Conservation (phyloP, 2,329 filamentous ascomycete genomes). For the Pseudopithomyces maydicus region DNA sequence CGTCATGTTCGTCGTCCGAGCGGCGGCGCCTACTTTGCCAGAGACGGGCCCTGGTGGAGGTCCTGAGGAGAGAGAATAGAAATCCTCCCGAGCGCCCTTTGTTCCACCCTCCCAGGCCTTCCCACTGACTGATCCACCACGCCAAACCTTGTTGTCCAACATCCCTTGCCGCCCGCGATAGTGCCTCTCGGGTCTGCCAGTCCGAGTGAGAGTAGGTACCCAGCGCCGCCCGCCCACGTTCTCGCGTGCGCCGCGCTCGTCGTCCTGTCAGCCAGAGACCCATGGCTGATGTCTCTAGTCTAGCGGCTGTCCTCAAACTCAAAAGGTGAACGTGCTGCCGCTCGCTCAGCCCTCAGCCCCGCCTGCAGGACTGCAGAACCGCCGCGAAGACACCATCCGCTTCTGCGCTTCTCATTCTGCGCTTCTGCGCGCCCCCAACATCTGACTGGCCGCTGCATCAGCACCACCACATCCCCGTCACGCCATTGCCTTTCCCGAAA, state of each 20-base stretch:
- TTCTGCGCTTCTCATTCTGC: too few species aligned
- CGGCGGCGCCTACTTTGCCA: neutral
- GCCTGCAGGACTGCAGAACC: slow-evolving; percentile 2
- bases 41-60: neutral
- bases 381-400: neutral
- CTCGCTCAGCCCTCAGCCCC: neutral
- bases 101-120: too few species aligned
- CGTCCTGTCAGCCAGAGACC: neutral
- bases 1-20: slow-evolving; percentile 1
- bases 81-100: slow-evolving; percentile 1
- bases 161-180: neutral
- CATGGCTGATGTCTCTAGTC: slow-evolving; percentile 3
- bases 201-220: slow-evolving; percentile 1
- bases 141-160: too few species aligned
- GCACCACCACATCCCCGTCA: slow-evolving; percentile 27
- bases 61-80: neutral
- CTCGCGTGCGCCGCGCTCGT: neutral
- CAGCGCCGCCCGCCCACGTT: slow-evolving; percentile 2
- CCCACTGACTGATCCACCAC: too few species aligned
- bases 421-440: neutral
- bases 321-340: slow-evolving; percentile 3
- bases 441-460: slow-evolving; percentile 20
- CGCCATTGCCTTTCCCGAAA: slow-evolving; percentile 28
- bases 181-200: neutral
- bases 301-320: neutral